These are phyloP conservation scores for Amniculicola lignicola DNA, from an alignment of 495 filamentous ascomycete species.

Conservation along the genomic window DNA sequence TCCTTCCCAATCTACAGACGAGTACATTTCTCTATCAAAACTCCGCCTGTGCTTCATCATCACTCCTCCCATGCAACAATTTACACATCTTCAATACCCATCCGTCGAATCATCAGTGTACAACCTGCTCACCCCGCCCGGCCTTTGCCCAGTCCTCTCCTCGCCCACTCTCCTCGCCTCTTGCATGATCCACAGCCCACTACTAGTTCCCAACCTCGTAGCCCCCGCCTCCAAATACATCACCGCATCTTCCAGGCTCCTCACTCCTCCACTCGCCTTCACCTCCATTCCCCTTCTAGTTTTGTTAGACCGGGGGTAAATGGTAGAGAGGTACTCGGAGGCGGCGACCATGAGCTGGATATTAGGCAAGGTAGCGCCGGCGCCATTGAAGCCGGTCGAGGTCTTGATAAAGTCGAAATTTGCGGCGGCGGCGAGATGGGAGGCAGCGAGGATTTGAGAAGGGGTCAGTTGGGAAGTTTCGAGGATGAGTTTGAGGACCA, in stretches of 20 bases:
- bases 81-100: constrained; percentile 27
- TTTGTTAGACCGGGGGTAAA: not conserved
- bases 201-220: constrained; percentile 60
- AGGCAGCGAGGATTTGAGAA: constrained; percentile 58
- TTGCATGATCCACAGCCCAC: constrained; percentile 56
- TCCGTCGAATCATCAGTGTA: constrained; percentile 36
- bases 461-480: constrained; percentile 59
- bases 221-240: constrained; percentile 64
- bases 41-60: no score
- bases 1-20: no score
- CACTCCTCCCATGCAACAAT: not conserved
- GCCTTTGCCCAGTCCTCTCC: constrained; percentile 24
- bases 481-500: constrained; percentile 62
- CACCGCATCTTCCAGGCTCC: constrained; percentile 51
- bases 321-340: constrained; percentile 14
- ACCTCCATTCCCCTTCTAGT: no score
- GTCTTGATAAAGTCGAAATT: constrained; percentile 68
- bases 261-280: constrained; percentile 65
- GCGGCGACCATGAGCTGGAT: constrained; percentile 57
- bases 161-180: constrained; percentile 40
- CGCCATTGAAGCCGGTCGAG: constrained; percentile 64
- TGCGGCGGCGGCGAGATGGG: constrained; percentile 56
- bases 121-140: constrained; percentile 36
- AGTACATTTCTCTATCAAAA: no score
- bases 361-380: constrained; percentile 54